phyloP scores from a whole-genome alignment of 2,329 filamentous ascomycete species.

The Thielaviopsis cerberus region DNA sequence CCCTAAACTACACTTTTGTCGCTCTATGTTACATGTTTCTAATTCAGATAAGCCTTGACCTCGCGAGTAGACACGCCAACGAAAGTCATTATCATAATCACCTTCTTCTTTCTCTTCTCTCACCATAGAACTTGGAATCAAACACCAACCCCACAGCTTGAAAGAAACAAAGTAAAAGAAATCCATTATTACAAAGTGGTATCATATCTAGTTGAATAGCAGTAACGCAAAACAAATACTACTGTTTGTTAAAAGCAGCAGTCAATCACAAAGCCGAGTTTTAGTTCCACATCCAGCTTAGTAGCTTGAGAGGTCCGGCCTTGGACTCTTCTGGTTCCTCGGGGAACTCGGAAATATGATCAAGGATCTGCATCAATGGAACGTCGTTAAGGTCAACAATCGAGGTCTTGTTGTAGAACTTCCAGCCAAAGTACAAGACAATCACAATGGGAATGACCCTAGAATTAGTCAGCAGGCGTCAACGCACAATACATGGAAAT shows the following conservation, averaged over 20 bases:
- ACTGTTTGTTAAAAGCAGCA: slow-evolving; percentile 8
- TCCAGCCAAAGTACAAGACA: slow-evolving; percentile 41
- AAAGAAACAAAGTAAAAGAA: not conserved
- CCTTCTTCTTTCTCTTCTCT: too few relatives aligned
- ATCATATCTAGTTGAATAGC: slow-evolving; percentile 12
- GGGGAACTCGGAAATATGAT: slow-evolving; percentile 18
- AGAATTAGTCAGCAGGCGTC: slow-evolving; percentile 10
- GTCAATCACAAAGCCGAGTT: not conserved
- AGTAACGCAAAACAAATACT: slow-evolving; percentile 5
- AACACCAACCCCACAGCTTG: not conserved
- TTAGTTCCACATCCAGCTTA: slow-evolving; percentile 12
- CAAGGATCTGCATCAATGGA: slow-evolving; percentile 32
- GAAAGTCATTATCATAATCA: too few relatives aligned
- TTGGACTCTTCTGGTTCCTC: slow-evolving; percentile 2
- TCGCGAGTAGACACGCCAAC: too few relatives aligned
- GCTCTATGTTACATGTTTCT: too few relatives aligned
- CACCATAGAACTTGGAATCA: too few relatives aligned
- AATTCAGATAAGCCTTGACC: too few relatives aligned
- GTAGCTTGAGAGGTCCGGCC: slow-evolving; percentile 2
- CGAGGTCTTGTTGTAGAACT: slow-evolving; percentile 44
- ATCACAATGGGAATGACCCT: slow-evolving; percentile 43
- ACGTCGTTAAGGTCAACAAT: slow-evolving; percentile 31
- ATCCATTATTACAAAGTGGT: slow-evolving; percentile 1
- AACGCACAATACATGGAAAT: not conserved
- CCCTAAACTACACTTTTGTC: too few relatives aligned